A percentile compares a stretch with the other conserved stretches of the same genome.
Conservation (phyloP, 441 rosid species). For the Pelargonium fulgidum region DNA sequence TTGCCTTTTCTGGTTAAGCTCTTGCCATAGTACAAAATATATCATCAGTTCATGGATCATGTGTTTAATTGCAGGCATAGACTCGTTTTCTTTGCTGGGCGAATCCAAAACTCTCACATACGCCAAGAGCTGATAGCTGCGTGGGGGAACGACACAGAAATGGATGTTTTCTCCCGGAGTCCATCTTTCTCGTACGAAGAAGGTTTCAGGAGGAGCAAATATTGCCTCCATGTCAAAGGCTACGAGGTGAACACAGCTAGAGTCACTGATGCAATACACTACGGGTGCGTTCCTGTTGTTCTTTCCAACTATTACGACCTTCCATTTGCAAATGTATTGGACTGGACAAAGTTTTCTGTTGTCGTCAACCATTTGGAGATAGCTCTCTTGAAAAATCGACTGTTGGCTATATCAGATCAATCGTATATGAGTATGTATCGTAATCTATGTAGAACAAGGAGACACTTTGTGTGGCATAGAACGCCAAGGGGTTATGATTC, state of each 20-base stretch:
- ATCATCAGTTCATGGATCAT: too few species aligned
- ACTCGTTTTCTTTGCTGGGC: conserved; percentile 37
- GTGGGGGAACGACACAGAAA: conserved; percentile 30
- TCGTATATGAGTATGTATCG: conserved; percentile 28
- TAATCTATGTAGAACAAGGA: conserved; percentile 28
- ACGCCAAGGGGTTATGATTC: conserved; percentile 35
- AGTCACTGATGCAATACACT: conserved; percentile 37
- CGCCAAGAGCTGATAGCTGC: conserved; percentile 28
- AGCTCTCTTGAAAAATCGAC: conserved; percentile 20
- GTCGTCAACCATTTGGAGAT: conserved; percentile 28
- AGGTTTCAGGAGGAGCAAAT: conserved; percentile 37
- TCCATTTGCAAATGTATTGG: conserved; percentile 35
- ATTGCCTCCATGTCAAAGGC: conserved; percentile 42
- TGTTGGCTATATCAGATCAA: conserved; percentile 24
- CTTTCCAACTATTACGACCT: conserved; percentile 39
- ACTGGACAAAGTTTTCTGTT: conserved; percentile 41
- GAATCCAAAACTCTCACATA: conserved; percentile 31
- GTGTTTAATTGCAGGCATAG: conserved; percentile 26
- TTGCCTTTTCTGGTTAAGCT: too few species aligned
- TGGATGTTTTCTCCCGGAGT: conserved; percentile 26
- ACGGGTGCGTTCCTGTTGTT: conserved; percentile 39
- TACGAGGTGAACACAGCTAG: conserved; percentile 43
- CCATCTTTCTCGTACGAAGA: conserved; percentile 31
- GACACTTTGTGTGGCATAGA: conserved; percentile 40
- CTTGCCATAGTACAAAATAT: too few species aligned